Percentiles rank a stretch among this genome's conserved stretches.
Evolutionary conservation across 768 basidiomycete genomes (phyloP).

Genomic region (Mrakia frigida): DNA sequence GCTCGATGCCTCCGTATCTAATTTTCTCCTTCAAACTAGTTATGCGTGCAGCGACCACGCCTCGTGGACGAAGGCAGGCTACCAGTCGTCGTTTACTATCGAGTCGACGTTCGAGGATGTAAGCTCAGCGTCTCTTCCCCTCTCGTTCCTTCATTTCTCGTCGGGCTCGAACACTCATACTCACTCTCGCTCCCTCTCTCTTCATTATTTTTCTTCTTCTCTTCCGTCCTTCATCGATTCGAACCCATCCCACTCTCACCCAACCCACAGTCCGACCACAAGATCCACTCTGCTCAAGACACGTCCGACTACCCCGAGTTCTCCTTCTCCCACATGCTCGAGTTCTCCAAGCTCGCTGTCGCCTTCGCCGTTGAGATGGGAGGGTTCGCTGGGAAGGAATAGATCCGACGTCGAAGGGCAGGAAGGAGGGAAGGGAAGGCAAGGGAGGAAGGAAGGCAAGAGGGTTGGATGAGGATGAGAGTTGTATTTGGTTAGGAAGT

Average conservation of each 20-base stretch:
- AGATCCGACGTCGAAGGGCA: background rate
- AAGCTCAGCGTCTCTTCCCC: background rate
- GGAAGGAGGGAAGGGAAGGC: too few relatives aligned
- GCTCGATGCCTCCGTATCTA: too few relatives aligned
- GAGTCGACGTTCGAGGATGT: conserved; percentile 44
- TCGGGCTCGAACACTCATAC: too few relatives aligned
- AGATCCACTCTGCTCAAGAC: conserved; percentile 80
- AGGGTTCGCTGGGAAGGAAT: conserved; percentile 7
- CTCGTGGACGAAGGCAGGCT: conserved; percentile 33
- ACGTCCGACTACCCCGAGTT: conserved; percentile 44
- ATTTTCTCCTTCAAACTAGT: too few relatives aligned
- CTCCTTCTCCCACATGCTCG: conserved; percentile 73
- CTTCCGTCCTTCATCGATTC: too few relatives aligned
- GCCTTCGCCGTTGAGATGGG: conserved; percentile 69
- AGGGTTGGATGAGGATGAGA: too few relatives aligned
- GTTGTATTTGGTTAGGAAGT: too few relatives aligned
- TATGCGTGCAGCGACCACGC: conserved; percentile 39
- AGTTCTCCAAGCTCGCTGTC: conserved; percentile 74
- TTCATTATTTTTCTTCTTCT: too few relatives aligned
- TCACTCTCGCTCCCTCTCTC: too few relatives aligned
- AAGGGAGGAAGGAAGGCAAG: too few relatives aligned
- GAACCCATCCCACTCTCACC: too few relatives aligned
- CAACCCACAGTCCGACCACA: conserved; percentile 52
- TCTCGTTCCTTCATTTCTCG: too few relatives aligned
- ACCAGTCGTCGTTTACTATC: conserved; percentile 36